Conservation (phyloP, 2,329 filamentous ascomycete species). For the Pyrenophora tritici-repentis region DNA sequence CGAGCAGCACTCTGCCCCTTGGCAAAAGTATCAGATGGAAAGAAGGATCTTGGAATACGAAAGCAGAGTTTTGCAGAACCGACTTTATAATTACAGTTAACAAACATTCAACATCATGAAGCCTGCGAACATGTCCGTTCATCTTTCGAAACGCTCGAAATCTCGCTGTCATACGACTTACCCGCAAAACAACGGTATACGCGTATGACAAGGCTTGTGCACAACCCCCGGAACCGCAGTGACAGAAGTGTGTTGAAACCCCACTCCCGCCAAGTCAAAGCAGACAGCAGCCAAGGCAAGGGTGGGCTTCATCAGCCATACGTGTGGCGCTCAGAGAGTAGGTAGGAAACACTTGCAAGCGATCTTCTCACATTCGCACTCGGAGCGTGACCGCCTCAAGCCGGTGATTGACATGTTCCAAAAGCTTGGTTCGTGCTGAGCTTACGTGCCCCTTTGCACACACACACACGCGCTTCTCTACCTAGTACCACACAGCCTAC, state of each 20-base stretch:
- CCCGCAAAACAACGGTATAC: slow-evolving; percentile 4
- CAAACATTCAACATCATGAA: too few relatives aligned
- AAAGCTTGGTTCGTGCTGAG: slow-evolving; percentile 3
- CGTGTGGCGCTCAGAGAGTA: slow-evolving; percentile 18
- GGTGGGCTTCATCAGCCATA: slow-evolving; percentile 12
- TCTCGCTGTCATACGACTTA: slow-evolving; percentile 20
- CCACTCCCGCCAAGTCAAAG: slow-evolving; percentile 8
- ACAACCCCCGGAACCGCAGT: slow-evolving; percentile 12
- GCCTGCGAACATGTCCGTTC: too few relatives aligned
- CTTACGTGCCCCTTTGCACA: neutral
- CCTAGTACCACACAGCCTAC: too few relatives aligned
- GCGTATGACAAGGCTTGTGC: slow-evolving; percentile 19
- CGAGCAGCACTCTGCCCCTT: too few relatives aligned
- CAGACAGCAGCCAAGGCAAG: neutral
- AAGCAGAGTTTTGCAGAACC: too few relatives aligned
- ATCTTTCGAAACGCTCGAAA: too few relatives aligned
- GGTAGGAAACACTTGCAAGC: too few relatives aligned
- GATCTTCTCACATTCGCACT: neutral
- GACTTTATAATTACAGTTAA: too few relatives aligned
- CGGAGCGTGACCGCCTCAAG: slow-evolving; percentile 2
- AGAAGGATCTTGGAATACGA: neutral
- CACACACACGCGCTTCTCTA: too few relatives aligned
- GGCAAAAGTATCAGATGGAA: neutral
- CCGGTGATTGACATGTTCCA: neutral
- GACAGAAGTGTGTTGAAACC: slow-evolving; percentile 9